Base-by-base conservation (phyloP, 2,329 filamentous ascomycete genomes). In the Leptographium wingfieldii region DNA sequence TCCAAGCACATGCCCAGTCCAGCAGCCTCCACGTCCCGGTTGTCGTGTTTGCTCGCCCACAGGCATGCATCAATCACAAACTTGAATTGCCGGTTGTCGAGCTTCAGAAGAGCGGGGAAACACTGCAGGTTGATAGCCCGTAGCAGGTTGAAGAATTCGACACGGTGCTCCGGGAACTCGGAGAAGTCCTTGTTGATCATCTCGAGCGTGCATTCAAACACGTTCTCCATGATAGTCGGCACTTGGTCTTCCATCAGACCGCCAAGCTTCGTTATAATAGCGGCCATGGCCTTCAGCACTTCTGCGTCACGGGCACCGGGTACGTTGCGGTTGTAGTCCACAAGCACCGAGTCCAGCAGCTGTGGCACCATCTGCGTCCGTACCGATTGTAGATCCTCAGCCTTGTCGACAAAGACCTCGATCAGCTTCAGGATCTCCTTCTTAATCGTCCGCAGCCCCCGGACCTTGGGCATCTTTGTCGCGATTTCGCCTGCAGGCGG, bases 171-270 rank as follows among this genome's bases (percentile, higher is more conserved):
- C 0, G 94, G 94, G 73, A 95, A 99, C 71, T 99, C 94, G 55
- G 95, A 96, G 74, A 99, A 99, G 74, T 99, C 94, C 77, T 99
- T 99, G 83, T 97, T 99, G 77, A 99, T 99, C 94, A 99, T 99
- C 69, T 96, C 91, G 60, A 99, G 79, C 3, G 94, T 99, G 77
- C 92, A 97, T 73, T 97, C 92, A 68, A 99, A 99, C 31, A 99
- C 90, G 66, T 92, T 95, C 73, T 97, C 92, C 89, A 99, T 96
- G 69, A 99, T 97, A 56, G 87, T 87, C 11, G 94, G 91, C 52
- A 99, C 90, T 73, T 97, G 94, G 70, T 97, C 94, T 72, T 97
- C 94, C 95, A 99, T 99, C 69, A 97, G 80, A 66, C 84, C 83
- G 75, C 92, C 92, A 69, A 99, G 83, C 77, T 96, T 97, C 67